Evolutionary conservation across 2,329 filamentous ascomycete genomes (phyloP).

Genomic region (Alternaria novae-zelandiae): DNA sequence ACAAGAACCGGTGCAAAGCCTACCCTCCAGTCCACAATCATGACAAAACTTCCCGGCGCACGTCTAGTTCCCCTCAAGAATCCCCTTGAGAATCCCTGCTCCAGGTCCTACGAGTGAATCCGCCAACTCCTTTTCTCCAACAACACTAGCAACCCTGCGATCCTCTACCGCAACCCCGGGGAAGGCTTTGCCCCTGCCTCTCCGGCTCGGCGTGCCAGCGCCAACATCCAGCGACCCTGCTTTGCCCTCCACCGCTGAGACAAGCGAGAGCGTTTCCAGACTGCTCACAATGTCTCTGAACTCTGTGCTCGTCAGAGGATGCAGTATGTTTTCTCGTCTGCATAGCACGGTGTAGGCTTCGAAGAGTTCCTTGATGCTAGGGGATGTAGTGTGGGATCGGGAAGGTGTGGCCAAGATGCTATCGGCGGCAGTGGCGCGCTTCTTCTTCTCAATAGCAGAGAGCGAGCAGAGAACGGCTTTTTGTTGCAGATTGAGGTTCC

Average conservation of each 20-base stretch:
- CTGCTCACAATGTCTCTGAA: conserved; percentile 92
- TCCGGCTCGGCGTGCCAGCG: conserved; percentile 74
- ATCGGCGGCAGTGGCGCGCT: conserved; percentile 53
- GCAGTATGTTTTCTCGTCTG: conserved; percentile 84
- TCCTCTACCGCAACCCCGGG: conserved; percentile 68
- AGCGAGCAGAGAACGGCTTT: conserved; percentile 92
- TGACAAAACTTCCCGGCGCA: neutral
- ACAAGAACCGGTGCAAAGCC: neutral
- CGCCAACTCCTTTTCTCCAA: conserved; percentile 80
- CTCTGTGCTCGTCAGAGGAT: conserved; percentile 87
- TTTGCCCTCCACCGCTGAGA: conserved; percentile 74
- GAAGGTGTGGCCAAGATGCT: conserved; percentile 49
- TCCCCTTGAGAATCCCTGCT: conserved; percentile 43
- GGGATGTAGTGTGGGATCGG: conserved; percentile 63
- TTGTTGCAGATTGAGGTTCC: conserved; percentile 91
- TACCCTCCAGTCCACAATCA: neutral
- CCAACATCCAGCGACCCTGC: conserved; percentile 67
- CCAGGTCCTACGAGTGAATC: conserved; percentile 68
- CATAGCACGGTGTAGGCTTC: conserved; percentile 84
- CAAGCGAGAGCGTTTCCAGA: conserved; percentile 83
- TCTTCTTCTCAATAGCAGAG: conserved; percentile 82
- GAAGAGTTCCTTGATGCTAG: conserved; percentile 83
- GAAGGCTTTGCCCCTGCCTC: conserved; percentile 58
- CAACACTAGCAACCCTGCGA: conserved; percentile 77
- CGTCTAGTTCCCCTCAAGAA: conserved; percentile 32